Evolutionary conservation across 306 rosid genomes (phyloP), one percentile per base, ranked within the genome.

Genomic region (Glycyrrhiza uralensis): DNA sequence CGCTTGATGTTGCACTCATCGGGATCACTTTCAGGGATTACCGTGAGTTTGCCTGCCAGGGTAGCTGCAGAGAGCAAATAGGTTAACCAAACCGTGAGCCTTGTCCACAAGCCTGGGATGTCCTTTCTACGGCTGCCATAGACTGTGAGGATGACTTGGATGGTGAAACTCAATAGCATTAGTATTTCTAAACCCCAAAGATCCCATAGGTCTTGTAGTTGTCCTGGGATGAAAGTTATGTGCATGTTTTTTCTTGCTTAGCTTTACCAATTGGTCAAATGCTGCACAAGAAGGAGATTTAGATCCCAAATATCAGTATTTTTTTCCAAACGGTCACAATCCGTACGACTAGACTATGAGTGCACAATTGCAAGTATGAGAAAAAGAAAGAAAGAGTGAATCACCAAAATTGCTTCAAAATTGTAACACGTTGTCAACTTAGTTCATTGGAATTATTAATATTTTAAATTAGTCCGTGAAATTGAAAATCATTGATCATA

Each of bases 21-120:
- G 3, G 81, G 77, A 19, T 46, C 82, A 15, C 81, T 78, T 22
- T 45, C 82, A 0, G 84, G 87, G n/a, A 88, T 82, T 5, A 75
- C 81, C 0, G 89, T 86, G 73, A 88, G 90, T 81, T 88, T 86
- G 0, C 90, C 89, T 22, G 85, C 81, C 8, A 86, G 54, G n/a
- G 83, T 82, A 35, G 85, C n/a, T n/a, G n/a, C 76, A 2, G 84
- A 80, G 8, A 88, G 71, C 47, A 88, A 69, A 68, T 86, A 88
- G 45, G 87, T 56, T 11, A 78, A 72, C 94, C 94, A 88, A 76
- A 88, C 86, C 0, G 76, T 71, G 57, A 82, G 68, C 71, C 93
- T 68, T 35, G 80, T 77, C 83, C 73, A 15, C 56, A 81, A 11
- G 55, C 90, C 89, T 19, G 85, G 84, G 26, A 78, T 69, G 81